Conservation (phyloP, 148 eudicot species). For the Polygonum maritimum region DNA sequence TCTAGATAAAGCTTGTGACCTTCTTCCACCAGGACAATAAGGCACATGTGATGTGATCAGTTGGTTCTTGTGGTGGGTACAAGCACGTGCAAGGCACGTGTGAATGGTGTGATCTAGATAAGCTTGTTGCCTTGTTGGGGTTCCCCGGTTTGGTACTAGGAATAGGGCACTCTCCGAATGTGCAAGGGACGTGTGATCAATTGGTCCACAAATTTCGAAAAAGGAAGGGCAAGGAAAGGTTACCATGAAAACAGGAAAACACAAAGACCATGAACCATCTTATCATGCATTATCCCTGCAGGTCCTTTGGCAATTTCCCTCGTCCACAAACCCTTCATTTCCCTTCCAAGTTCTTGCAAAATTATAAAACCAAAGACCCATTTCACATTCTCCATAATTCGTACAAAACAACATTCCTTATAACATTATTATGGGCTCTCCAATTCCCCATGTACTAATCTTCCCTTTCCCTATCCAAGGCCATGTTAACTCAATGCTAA, state of each 20-base stretch:
- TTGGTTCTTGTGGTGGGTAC: too few relatives aligned
- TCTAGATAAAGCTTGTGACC: too few relatives aligned
- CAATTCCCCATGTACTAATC: slow-evolving; percentile 24
- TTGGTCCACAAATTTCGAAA: too few relatives aligned
- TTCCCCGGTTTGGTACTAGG: too few relatives aligned
- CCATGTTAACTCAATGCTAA: slow-evolving; percentile 27
- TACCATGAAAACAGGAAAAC: not conserved
- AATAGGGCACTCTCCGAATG: too few relatives aligned
- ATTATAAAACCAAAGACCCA: not conserved
- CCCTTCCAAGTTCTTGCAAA: not conserved
- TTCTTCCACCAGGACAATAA: too few relatives aligned
- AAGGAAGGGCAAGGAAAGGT: not conserved
- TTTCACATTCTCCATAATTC: slow-evolving; percentile 1
- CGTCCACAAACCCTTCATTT: not conserved
- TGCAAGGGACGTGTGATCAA: too few relatives aligned
- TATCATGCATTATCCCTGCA: not conserved
- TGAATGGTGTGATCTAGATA: too few relatives aligned
- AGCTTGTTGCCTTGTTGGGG: too few relatives aligned
- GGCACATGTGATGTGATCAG: too few relatives aligned
- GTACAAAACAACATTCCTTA: not conserved
- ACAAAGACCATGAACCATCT: not conserved
- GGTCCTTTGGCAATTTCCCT: not conserved
- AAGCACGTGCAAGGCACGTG: too few relatives aligned
- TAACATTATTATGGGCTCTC: not conserved
- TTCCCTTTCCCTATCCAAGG: slow-evolving; percentile 28